Evolutionary conservation across 495 filamentous ascomycete genomes (phyloP).

Genomic region (Hamigera avellanea): DNA sequence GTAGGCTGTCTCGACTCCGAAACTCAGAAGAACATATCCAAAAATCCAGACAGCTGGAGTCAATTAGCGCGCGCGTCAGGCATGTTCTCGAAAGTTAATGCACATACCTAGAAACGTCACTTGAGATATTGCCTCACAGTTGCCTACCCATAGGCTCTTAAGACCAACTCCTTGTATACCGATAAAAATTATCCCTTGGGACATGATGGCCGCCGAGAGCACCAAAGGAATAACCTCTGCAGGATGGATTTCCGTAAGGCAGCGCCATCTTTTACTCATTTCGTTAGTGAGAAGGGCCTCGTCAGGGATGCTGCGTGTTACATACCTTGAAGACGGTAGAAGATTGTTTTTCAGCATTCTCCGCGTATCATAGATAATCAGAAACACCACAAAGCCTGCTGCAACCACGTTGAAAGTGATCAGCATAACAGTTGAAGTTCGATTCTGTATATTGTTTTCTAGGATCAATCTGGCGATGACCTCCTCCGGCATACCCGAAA

Average conservation of each 20-base stretch:
- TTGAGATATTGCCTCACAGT: constrained; percentile 16
- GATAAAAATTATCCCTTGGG: constrained; percentile 23
- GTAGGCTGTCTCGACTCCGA: constrained; percentile 21
- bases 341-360: constrained; percentile 1
- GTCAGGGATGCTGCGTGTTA: too few relatives aligned
- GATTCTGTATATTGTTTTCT: not conserved
- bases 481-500: too few relatives aligned
- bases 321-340: not conserved
- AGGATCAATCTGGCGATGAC: too few relatives aligned
- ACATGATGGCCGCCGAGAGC: constrained; percentile 18
- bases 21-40: constrained; percentile 20
- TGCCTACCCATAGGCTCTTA: constrained; percentile 4
- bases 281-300: too few relatives aligned
- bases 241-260: constrained; percentile 9
- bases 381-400: constrained; percentile 6
- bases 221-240: constrained; percentile 24
- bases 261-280: too few relatives aligned
- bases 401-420: constrained; percentile 9
- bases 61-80: not conserved
- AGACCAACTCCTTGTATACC: constrained; percentile 13
- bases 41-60: constrained; percentile 21
- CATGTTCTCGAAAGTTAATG: not conserved
- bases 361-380: constrained; percentile 5
- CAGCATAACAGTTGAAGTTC: constrained; percentile 5
- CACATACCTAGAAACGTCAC: constrained; percentile 22